A percentile compares a stretch with the other conserved stretches of the same genome.
Conservation (phyloP, 2,329 filamentous ascomycete species). For the Myriosclerotinia duriaeana region DNA sequence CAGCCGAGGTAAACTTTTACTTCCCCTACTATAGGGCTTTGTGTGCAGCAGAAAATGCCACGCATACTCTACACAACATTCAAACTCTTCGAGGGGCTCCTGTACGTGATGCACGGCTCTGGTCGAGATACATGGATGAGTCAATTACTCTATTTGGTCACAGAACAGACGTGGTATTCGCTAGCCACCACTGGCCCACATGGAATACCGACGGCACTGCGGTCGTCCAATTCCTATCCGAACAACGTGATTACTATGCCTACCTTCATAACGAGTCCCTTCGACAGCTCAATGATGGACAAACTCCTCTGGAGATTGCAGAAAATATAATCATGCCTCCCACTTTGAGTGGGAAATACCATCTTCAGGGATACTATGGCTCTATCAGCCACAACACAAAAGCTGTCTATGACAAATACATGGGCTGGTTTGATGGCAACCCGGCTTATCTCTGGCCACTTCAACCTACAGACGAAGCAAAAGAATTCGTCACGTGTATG, state of each 20-base stretch:
- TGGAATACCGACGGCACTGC: constrained; percentile 33
- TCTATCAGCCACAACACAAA: constrained; percentile 45
- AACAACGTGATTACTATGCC: constrained; percentile 45
- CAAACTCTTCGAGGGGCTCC: constrained; percentile 45
- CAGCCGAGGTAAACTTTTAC: constrained; percentile 46
- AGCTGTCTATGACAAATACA: constrained; percentile 42
- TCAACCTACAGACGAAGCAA: constrained; percentile 40
- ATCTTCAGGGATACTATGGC: constrained; percentile 44
- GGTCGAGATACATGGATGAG: constrained; percentile 44
- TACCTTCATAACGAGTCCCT: constrained; percentile 46
- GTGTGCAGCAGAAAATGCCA: constrained; percentile 44
- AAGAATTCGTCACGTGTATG: constrained; percentile 43
- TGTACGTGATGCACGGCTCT: constrained; percentile 45
- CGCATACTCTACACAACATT: constrained; percentile 46
- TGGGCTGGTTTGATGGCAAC: constrained; percentile 39
- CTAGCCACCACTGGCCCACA: constrained; percentile 47
- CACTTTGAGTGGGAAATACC: constrained; percentile 38
- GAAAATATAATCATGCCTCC: constrained; percentile 43
- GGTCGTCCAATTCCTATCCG: constrained; percentile 32
- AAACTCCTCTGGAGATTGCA: constrained; percentile 45
- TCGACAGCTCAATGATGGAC: constrained; percentile 43
- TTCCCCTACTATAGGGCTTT: constrained; percentile 44
- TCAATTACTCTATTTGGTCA: constrained; percentile 42
- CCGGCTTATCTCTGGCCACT: constrained; percentile 44
- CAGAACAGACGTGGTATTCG: constrained; percentile 42